These are phyloP conservation scores for Cucurbita pepo DNA, from an alignment of 306 rosid genomes.

Conservation along the genomic window DNA sequence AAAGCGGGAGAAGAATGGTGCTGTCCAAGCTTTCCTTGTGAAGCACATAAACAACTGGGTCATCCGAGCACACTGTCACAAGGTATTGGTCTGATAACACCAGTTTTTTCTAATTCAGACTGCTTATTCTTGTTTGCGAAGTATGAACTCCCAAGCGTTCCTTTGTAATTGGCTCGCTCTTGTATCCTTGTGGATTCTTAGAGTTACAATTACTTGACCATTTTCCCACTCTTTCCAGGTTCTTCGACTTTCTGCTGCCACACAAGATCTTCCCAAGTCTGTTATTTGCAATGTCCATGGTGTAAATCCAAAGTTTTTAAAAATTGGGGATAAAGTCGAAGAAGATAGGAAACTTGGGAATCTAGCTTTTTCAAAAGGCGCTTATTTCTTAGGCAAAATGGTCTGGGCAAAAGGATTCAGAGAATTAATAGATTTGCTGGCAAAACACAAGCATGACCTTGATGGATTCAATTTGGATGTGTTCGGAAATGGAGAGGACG, in stretches of 20 bases:
- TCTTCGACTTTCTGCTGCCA: constrained; percentile 95
- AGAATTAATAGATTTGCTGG: constrained; percentile 73
- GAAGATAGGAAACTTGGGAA: constrained; percentile 69
- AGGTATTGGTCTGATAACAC: constrained; percentile 26
- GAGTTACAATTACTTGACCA: not conserved
- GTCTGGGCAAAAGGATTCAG: constrained; percentile 96
- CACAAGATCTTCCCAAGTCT: constrained; percentile 89
- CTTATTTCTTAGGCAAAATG: constrained; percentile 98
- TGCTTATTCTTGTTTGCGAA: not conserved
- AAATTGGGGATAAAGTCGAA: constrained; percentile 71
- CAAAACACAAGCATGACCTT: constrained; percentile 63
- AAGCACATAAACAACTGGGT: constrained; percentile 97
- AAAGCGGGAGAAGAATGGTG: constrained; percentile 93
- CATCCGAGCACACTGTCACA: constrained; percentile 70
- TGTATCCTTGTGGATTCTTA: not conserved
- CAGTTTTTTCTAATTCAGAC: not conserved
- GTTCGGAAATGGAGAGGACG: constrained; percentile 92
- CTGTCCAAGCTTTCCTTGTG: constrained; percentile 80
- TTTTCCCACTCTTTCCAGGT: constrained; percentile 33
- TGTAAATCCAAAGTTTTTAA: constrained; percentile 87
- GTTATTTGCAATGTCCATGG: constrained; percentile 93
- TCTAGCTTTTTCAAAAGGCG: constrained; percentile 74
- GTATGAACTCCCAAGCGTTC: not conserved
- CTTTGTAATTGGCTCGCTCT: not conserved
- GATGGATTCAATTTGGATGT: constrained; percentile 83